Evolutionary conservation across 495 filamentous ascomycete species (phyloP), one percentile per base, ranked within the genome.

Genomic region (Podospora anserina): DNA sequence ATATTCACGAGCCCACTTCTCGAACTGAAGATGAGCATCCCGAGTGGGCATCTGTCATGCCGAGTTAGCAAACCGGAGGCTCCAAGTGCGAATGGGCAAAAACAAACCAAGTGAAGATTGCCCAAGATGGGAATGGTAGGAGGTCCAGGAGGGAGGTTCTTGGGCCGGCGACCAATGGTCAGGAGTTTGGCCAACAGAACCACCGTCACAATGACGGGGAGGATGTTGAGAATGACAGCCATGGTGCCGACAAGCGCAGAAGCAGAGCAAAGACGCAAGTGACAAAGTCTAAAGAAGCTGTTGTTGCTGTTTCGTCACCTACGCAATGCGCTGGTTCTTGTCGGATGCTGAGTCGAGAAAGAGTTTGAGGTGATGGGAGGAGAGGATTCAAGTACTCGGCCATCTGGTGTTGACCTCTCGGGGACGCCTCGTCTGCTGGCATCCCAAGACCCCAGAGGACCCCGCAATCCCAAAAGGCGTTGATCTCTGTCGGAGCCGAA

Each of bases 1-100:
- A 67, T 79, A 81, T 58, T 78, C 71, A n/a, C 73, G 64, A 28
- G 75, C 78, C 78, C 78, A 81, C 56, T 76, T 78, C 62, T 77
- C 69, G 60, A 81, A 79, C 49, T 79, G 78, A 19, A 79, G 68
- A 72, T 80, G 75, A 9, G 68, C 69, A 71, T 79, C 72, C 3
- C 57, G 62, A 18, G 28, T 73, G 13, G 77, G 76, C 71, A 80
- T 76, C 70, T 74, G 66, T 5, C 3, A 23, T 6, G 15, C 13
- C 23, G 60, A 44, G 2, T 64, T 63, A 34, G 53, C 7, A 5
- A 2, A n/a, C 2, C 23, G 6, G 27, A 39, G 27, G 23, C 6
- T 1, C n/a, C n/a, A 0, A 39, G 4, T 16, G 7, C 27, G 6
- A 15, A 20, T 23, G 57, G 3, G 56, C 3, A 7, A 1, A 26